Evolutionary conservation across 768 basidiomycete genomes (phyloP).

Genomic region (Suillus lakei): DNA sequence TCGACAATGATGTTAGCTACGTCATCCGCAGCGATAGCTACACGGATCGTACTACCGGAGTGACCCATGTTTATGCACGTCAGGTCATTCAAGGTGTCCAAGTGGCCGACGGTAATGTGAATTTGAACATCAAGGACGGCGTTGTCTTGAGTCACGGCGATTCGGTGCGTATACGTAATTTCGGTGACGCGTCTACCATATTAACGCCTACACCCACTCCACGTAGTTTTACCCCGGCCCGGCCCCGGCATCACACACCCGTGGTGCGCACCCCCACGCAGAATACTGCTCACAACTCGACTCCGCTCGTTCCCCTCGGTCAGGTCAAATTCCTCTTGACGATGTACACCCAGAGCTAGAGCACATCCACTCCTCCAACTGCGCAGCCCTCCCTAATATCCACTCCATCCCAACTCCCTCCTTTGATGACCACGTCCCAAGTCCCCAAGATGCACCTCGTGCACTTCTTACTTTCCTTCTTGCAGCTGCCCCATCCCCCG

Average conservation of each 20-base stretch:
- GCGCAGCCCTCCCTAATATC: slow-evolving; percentile 51
- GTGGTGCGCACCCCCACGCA: slow-evolving; percentile 49
- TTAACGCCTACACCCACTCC: slow-evolving; percentile 13
- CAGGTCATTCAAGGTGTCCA: slow-evolving; percentile 87
- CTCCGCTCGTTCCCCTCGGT: slow-evolving; percentile 35
- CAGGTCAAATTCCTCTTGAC: slow-evolving; percentile 31
- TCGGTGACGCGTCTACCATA: slow-evolving; percentile 1
- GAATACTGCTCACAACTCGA: slow-evolving; percentile 55
- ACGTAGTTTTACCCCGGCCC: slow-evolving; percentile 77
- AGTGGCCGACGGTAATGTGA: slow-evolving; percentile 90
- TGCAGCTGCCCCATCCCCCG: slow-evolving; percentile 61
- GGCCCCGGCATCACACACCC: slow-evolving; percentile 44
- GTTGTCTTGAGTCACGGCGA: slow-evolving; percentile 85
- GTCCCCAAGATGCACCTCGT: slow-evolving; percentile 44
- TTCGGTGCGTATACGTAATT: slow-evolving; percentile 58
- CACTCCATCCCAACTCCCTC: slow-evolving; percentile 23
- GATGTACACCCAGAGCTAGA: slow-evolving; percentile 33
- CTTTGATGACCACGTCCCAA: slow-evolving; percentile 29
- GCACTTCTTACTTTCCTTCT: slow-evolving; percentile 83
- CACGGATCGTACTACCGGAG: slow-evolving; percentile 82
- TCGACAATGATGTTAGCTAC: slow-evolving; percentile 46
- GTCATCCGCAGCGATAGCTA: slow-evolving; percentile 83
- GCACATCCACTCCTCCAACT: slow-evolving; percentile 61
- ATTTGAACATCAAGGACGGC: slow-evolving; percentile 89
- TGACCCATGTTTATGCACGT: slow-evolving; percentile 87